Evolutionary conservation across 768 basidiomycete species (phyloP).

Genomic region (Tylopilus sp.): DNA sequence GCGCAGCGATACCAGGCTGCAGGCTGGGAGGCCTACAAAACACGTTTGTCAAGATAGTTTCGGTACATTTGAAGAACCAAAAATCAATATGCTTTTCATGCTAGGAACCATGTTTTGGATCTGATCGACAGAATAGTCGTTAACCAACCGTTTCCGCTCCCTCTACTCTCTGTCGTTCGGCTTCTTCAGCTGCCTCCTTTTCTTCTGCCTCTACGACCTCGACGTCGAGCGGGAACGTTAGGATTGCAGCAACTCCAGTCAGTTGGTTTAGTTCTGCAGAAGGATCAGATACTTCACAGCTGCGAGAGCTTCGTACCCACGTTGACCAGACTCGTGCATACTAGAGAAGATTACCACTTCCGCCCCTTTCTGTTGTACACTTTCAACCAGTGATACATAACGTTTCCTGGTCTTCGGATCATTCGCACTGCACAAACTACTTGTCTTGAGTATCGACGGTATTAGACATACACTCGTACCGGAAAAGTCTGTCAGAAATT

Average conservation of each 20-base stretch:
- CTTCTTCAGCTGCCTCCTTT: slow-evolving; percentile 58
- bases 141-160: slow-evolving; percentile 7
- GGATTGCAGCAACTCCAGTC: slow-evolving; percentile 91
- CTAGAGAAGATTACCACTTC: slow-evolving; percentile 98
- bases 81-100: neutral
- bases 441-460: neutral
- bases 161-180: slow-evolving; percentile 18
- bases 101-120: neutral
- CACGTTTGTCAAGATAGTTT: slow-evolving; percentile 36
- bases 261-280: slow-evolving; percentile 87
- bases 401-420: slow-evolving; percentile 74
- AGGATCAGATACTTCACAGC: neutral
- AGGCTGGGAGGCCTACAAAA: slow-evolving; percentile 90
- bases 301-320: slow-evolving; percentile 44
- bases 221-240: slow-evolving; percentile 93
- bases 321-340: slow-evolving; percentile 99
- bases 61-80: neutral
- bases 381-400: slow-evolving; percentile 87
- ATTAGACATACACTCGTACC: slow-evolving; percentile 43
- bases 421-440: slow-evolving; percentile 54
- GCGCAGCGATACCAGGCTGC: slow-evolving; percentile 82
- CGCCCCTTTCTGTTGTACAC: slow-evolving; percentile 81
- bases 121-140: neutral
- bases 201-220: slow-evolving; percentile 96
- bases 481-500: slow-evolving; percentile 93